Evolutionary conservation across 306 rosid genomes (phyloP), one percentile per base, ranked within the genome.

Genomic region (Fragaria vesca): DNA sequence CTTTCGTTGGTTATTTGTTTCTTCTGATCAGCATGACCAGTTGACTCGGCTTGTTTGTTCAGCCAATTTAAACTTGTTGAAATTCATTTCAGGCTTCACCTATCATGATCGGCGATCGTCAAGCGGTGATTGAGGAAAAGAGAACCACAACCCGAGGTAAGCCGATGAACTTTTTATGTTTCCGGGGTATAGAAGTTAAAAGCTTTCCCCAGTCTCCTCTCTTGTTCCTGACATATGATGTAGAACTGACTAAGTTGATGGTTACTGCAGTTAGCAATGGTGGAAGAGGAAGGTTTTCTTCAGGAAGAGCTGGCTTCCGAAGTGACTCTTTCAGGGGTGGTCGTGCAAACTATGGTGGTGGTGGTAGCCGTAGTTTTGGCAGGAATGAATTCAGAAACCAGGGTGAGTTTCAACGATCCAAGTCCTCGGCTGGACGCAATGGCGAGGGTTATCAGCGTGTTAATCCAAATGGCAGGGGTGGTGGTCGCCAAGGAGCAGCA

Each of bases 111-210:
- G 96, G 97, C 8, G 96, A 90, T 80, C 93, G 87, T 77, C 89
- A 72, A 72, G 97, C 98, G 71, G 88, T 84, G 78, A 77, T 96
- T 3, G 99, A 96, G 91, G 97, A 90, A 83, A 96, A 96, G 85
- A 93, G 91, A 88, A 91, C 99, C 65, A 87, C 93, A 21, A 96
- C 97, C 52, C 90, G 98, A 85, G 99, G 99, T 93, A 88, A 79
- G 68, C 69, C 58, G 21, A 67, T 12, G 8, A 57, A 12, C 13
- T 12, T 40, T 9, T 50, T 4, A 58, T 62, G 6, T 42, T 50
- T 63, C 0, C 34, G 30, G 60, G 30, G 13, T 52, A 24, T 57
- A 18, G 28, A 16, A 61, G 15, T 45, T 43, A 75, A n/a, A 68
- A 68, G 54, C 54, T 57, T 65, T 69, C 17, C 32, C 34, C n/a